These are phyloP conservation scores for Linnemannia zychae DNA, from an alignment of 192 early-diverging fungal species.

Conservation along the genomic window DNA sequence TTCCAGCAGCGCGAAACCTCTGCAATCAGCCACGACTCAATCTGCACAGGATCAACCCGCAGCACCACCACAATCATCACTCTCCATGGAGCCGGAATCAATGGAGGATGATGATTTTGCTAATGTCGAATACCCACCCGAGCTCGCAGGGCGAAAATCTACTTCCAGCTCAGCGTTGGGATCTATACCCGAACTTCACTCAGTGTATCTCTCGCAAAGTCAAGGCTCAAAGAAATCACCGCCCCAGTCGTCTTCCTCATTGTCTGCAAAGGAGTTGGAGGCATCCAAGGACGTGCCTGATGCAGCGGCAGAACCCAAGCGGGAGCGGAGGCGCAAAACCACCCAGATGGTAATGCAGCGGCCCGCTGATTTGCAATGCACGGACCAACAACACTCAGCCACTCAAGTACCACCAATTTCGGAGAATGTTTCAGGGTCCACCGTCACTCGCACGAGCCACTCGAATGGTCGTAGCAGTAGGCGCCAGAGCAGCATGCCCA, in stretches of 20 bases:
- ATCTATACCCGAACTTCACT: slow-evolving; percentile 1
- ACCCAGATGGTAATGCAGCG: neutral
- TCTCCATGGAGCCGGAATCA: neutral
- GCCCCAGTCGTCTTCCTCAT: neutral
- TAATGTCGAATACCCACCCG: slow-evolving; percentile 1
- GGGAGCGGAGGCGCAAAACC: slow-evolving; percentile 31
- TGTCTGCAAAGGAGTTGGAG: neutral
- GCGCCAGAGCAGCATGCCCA: neutral
- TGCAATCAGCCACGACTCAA: neutral
- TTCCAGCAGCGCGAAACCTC: neutral
- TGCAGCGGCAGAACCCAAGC: neutral
- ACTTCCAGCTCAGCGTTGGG: neutral
- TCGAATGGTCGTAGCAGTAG: neutral
- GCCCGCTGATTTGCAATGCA: neutral
- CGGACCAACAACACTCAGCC: neutral
- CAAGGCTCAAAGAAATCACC: neutral
- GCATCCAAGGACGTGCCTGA: neutral
- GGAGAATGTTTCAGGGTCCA: neutral
- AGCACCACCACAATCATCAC: neutral
- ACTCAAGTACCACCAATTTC: neutral
- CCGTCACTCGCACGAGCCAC: neutral
- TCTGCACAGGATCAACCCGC: neutral
- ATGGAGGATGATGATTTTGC: slow-evolving; percentile 3
- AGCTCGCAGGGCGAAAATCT: neutral
- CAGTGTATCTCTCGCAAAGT: neutral